Percentiles rank a stretch among this genome's conserved stretches.
These are phyloP conservation scores for Lactarius sp. DNA, from an alignment of 768 basidiomycete genomes.

Conservation along the genomic window DNA sequence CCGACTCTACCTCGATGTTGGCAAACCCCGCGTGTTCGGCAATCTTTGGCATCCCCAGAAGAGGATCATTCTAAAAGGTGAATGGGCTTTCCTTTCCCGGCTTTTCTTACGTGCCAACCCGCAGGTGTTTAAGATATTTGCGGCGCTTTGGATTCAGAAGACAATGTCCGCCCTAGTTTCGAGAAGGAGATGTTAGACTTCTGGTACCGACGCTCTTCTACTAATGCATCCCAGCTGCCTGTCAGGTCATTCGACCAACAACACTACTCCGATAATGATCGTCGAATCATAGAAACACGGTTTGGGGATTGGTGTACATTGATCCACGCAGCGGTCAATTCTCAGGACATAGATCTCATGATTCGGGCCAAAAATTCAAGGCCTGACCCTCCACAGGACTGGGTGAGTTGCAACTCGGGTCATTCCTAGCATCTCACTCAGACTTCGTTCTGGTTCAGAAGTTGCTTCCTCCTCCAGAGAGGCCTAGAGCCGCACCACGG, in stretches of 20 bases:
- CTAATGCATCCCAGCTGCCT: not conserved
- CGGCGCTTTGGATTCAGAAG: conserved; percentile 3
- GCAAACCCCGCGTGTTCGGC: not conserved
- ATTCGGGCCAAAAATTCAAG: not conserved
- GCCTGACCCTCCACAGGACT: not conserved
- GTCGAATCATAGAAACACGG: not conserved
- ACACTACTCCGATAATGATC: not conserved
- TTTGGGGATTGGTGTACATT: not conserved
- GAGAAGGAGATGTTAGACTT: not conserved
- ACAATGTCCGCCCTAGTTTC: not conserved
- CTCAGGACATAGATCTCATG: not conserved
- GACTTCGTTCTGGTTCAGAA: not conserved
- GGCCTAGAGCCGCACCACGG: too few relatives aligned
- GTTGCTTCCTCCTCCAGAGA: not conserved
- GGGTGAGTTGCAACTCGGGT: not conserved
- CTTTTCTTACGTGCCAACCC: not conserved
- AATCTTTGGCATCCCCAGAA: conserved; percentile 8
- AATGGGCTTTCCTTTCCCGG: not conserved
- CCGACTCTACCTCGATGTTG: not conserved
- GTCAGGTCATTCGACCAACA: not conserved
- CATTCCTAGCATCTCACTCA: not conserved
- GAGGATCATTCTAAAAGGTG: conserved; percentile 15
- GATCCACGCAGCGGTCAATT: not conserved
- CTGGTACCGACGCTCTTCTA: not conserved
- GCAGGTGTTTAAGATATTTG: not conserved